These are phyloP conservation scores for Hypomontagnella submonticulosa DNA, from an alignment of 495 filamentous ascomycete genomes.

Conservation along the genomic window DNA sequence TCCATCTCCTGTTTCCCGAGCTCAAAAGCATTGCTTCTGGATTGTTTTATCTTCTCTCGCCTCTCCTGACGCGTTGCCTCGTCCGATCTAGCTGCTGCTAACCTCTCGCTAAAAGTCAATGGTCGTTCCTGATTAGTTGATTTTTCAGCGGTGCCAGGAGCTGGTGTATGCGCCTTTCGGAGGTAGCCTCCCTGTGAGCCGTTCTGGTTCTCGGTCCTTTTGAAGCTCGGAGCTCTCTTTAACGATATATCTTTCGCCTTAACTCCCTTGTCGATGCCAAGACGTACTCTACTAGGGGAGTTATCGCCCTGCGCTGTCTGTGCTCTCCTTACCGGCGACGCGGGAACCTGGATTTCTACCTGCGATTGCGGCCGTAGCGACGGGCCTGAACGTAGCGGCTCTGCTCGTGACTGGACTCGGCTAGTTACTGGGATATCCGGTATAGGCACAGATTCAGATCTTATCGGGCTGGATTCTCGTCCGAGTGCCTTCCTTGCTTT, in stretches of 20 bases:
- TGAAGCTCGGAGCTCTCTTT: conserved; percentile 71
- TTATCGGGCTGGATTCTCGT: conserved; percentile 35
- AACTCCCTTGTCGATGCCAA: conserved; percentile 92
- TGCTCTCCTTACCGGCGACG: conserved; percentile 75
- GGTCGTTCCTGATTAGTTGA: conserved; percentile 53
- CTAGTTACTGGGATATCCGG: conserved; percentile 33
- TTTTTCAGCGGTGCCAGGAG: conserved; percentile 25
- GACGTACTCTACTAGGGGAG: conserved; percentile 80
- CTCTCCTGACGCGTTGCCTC: conserved; percentile 66
- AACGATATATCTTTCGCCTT: conserved; percentile 86
- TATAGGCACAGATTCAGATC: conserved; percentile 35
- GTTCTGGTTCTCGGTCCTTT: conserved; percentile 46
- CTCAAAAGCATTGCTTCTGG: conserved; percentile 77
- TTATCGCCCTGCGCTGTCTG: conserved; percentile 61
- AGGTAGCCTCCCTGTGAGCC: conserved; percentile 53
- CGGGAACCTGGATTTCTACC: conserved; percentile 76
- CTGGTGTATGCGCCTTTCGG: conserved; percentile 55
- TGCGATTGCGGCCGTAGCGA: conserved; percentile 51
- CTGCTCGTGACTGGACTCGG: conserved; percentile 36
- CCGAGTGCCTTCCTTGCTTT: conserved; percentile 53
- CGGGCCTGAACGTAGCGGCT: conserved; percentile 29
- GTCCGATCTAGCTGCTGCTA: conserved; percentile 73
- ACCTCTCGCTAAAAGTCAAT: conserved; percentile 86
- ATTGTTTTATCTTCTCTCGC: conserved; percentile 62
- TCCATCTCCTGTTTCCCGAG: conserved; percentile 73